Conservation (phyloP, 2,329 filamentous ascomycete genomes). For the Ceratocystis eucalypticola region DNA sequence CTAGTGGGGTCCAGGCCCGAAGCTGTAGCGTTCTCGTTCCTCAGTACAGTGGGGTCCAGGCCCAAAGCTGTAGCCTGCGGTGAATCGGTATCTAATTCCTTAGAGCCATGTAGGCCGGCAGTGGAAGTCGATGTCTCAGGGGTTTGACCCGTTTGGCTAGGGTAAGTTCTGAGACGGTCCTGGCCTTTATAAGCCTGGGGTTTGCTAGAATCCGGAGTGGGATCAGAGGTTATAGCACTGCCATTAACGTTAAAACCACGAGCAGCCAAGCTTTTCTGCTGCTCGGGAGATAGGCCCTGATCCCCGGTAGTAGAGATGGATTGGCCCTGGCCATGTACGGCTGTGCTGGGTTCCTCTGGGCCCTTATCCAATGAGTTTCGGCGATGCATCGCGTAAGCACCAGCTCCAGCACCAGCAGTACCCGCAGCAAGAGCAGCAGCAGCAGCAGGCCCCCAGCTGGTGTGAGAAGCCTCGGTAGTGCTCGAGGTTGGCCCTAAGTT, state of each 20-base stretch:
- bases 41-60: too few relatives aligned
- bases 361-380: slow-evolving; percentile 5
- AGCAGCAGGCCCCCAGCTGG: not conserved
- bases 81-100: slow-evolving; percentile 10
- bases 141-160: not conserved
- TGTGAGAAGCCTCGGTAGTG: not conserved
- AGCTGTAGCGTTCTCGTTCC: too few relatives aligned
- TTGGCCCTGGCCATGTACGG: not conserved
- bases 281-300: not conserved
- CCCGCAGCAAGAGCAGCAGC: not conserved
- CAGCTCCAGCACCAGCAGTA: slow-evolving; percentile 5
- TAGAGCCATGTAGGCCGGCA: not conserved
- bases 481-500: not conserved
- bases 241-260: slow-evolving; percentile 3
- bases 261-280: slow-evolving; percentile 8
- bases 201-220: not conserved
- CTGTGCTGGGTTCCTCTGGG: not conserved
- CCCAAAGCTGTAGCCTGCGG: not conserved
- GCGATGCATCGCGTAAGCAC: slow-evolving; percentile 3
- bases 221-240: not conserved
- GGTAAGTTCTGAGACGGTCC: not conserved
- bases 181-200: not conserved
- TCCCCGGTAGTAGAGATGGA: not conserved
- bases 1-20: too few relatives aligned
- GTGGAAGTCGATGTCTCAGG: not conserved